Percentiles rank a stretch among this genome's conserved stretches.
phyloP scores from a whole-genome alignment of 768 basidiomycete genomes.

The Xanthoconium purpureum region DNA sequence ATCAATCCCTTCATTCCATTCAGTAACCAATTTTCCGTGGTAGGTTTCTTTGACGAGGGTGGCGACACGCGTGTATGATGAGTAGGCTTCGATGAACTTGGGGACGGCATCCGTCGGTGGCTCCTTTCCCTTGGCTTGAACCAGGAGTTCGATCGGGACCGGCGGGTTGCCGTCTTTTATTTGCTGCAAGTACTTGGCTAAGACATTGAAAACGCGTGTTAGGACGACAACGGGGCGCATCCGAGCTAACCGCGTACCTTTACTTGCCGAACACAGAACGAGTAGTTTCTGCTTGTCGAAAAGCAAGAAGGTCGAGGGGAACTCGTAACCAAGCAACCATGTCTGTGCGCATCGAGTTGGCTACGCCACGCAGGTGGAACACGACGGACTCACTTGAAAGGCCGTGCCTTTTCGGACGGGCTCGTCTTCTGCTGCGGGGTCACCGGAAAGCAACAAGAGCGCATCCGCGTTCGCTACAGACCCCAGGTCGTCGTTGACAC shows the following conservation, averaged over 20 bases:
- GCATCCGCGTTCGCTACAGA: conserved; percentile 68
- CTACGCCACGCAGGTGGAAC: background rate
- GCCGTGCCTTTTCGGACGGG: conserved; percentile 89
- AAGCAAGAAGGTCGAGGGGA: conserved; percentile 88
- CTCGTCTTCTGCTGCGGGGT: conserved; percentile 81
- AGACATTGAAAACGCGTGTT: conserved; percentile 8
- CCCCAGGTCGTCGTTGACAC: conserved; percentile 66
- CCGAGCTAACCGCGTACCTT: conserved; percentile 51
- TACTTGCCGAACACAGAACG: conserved; percentile 84
- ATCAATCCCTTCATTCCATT: conserved; percentile 73
- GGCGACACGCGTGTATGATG: conserved; percentile 64
- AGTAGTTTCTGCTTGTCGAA: conserved; percentile 74
- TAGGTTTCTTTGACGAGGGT: conserved; percentile 79
- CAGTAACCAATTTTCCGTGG: conserved; percentile 79
- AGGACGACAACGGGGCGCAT: conserved; percentile 6
- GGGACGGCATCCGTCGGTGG: conserved; percentile 69
- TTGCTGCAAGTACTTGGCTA: conserved; percentile 86
- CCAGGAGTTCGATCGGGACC: conserved; percentile 72
- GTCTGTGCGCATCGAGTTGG: conserved; percentile 50
- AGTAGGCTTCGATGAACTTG: conserved; percentile 61
- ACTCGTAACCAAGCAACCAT: conserved; percentile 96
- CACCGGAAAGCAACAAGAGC: conserved; percentile 69
- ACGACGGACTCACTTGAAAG: conserved; percentile 63
- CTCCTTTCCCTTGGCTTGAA: conserved; percentile 80
- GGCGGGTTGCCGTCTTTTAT: conserved; percentile 54